phyloP scores from a whole-genome alignment of 306 rosid species.

The Psophocarpus tetragonolobus region DNA sequence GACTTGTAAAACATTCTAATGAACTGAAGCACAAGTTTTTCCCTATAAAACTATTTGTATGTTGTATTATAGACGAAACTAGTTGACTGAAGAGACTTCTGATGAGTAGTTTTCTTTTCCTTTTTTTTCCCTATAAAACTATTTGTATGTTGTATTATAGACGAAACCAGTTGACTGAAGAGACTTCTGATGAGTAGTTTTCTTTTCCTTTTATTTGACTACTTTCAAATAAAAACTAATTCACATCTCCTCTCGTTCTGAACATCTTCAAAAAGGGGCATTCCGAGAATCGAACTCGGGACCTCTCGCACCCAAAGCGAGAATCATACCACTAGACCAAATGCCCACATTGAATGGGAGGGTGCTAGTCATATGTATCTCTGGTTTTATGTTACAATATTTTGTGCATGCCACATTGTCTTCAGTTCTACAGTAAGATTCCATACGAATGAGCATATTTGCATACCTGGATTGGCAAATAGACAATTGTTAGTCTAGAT shows the following conservation, averaged over 20 bases:
- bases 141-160: conserved; percentile 17
- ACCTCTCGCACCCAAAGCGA: too few species aligned
- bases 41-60: conserved; percentile 23
- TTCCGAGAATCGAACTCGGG: too few species aligned
- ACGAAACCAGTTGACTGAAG: too few species aligned
- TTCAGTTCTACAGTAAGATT: not conserved
- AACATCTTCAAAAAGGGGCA: too few species aligned
- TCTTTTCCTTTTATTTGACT: too few species aligned
- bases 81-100: too few species aligned
- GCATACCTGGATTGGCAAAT: not conserved
- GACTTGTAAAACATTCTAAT: conserved; percentile 72
- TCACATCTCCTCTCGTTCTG: too few species aligned
- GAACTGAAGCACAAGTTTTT: conserved; percentile 46
- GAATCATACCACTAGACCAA: not conserved
- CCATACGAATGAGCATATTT: not conserved
- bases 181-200: too few species aligned
- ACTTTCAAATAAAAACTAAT: too few species aligned
- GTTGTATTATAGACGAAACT: too few species aligned
- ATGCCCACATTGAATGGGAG: not conserved
- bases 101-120: too few species aligned
- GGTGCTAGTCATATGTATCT: too few species aligned
- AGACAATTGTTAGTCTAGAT: not conserved
- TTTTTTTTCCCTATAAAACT: conserved; percentile 23
- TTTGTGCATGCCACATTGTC: not conserved
- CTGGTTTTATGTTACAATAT: not conserved